Conservation (phyloP, 495 filamentous ascomycete genomes). For the Terfezia claveryi region DNA sequence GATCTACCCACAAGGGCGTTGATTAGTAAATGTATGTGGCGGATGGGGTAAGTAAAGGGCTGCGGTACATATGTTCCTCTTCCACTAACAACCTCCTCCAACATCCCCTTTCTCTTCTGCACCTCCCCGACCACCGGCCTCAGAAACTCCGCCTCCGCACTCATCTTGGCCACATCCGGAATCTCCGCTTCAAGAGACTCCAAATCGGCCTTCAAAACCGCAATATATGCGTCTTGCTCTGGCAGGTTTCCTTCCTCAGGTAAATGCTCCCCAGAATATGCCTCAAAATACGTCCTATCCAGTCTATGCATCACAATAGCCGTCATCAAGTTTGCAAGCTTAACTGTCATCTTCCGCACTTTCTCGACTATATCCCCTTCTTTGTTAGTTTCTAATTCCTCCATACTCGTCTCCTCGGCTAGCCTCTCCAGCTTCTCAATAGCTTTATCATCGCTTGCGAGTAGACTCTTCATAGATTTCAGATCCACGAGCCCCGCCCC, state of each 20-base stretch:
- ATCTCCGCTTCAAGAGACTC: background rate
- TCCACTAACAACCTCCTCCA: background rate
- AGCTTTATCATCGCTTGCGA: background rate
- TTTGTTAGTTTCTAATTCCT: background rate
- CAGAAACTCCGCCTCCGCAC: background rate
- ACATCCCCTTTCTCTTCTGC: background rate
- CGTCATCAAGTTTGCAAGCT: background rate
- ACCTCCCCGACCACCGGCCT: background rate
- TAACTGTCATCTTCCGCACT: background rate
- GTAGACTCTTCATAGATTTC: background rate
- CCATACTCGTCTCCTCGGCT: background rate
- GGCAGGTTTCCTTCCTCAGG: background rate
- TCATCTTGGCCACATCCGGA: background rate
- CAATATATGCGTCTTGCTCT: background rate
- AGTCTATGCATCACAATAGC: background rate
- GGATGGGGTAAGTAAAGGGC: background rate
- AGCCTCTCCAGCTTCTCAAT: background rate
- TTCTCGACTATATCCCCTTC: background rate
- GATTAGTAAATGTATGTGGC: background rate
- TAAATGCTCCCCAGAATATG: background rate
- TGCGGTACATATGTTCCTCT: background rate
- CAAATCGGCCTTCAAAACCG: background rate
- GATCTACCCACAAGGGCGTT: background rate
- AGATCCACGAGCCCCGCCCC: background rate
- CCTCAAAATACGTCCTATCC: background rate